phyloP scores from a whole-genome alignment of 2,329 filamentous ascomycete species.

The Rutstroemia sp. region DNA sequence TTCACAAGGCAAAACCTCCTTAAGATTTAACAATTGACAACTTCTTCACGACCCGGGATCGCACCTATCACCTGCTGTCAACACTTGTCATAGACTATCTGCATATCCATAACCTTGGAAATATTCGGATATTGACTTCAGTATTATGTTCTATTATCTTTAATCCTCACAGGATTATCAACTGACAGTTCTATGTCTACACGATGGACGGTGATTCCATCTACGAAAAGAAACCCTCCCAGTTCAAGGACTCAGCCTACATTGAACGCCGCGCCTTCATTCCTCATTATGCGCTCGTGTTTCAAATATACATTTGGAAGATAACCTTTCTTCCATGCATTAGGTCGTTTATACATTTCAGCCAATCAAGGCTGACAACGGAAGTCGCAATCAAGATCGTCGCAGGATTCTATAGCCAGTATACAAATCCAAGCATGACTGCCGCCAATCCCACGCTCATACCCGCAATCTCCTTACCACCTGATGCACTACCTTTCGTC shows the following conservation, averaged over 20 bases:
- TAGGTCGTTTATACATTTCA: constrained; percentile 13
- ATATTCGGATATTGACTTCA: not conserved
- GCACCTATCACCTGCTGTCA: not conserved
- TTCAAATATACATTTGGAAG: not conserved
- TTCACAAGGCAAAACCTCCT: too few relatives aligned
- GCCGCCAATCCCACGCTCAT: constrained; percentile 42
- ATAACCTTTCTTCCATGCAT: not conserved
- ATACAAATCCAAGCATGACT: constrained; percentile 46
- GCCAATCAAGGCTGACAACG: constrained; percentile 1
- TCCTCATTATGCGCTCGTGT: constrained; percentile 19
- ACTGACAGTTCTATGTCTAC: not conserved
- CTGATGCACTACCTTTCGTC: constrained; percentile 35
- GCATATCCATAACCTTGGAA: not conserved
- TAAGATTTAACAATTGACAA: too few relatives aligned
- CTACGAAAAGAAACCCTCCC: not conserved
- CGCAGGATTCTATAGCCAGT: constrained; percentile 36
- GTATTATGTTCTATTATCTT: not conserved
- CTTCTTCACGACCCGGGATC: not conserved
- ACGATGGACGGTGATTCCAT: not conserved
- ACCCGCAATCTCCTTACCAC: constrained; percentile 40
- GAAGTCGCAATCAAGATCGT: not conserved
- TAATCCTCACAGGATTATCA: not conserved
- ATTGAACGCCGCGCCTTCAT: constrained; percentile 20
- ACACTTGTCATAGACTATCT: not conserved
- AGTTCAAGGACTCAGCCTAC: not conserved